A percentile compares a stretch with the other conserved stretches of the same genome.
These are phyloP conservation scores for Madurella mycetomatis DNA, from an alignment of 2,329 filamentous ascomycete genomes.

Conservation along the genomic window DNA sequence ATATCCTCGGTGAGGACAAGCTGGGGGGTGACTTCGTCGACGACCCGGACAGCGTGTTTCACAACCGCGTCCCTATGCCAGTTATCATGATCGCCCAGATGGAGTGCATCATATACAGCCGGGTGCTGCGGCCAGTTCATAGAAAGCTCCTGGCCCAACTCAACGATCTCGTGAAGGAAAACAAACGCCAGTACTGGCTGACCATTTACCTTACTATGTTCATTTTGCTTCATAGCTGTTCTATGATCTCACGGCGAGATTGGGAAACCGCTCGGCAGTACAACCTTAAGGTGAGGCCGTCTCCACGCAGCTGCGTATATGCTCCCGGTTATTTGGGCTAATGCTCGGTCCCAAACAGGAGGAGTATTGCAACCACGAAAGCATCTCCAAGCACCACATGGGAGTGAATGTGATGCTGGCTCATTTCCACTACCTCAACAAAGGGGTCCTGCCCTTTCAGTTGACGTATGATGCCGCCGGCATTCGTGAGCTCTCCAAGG, in stretches of 20 bases:
- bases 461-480: constrained; percentile 12
- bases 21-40: constrained; percentile 18
- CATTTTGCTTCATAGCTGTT: constrained; percentile 26
- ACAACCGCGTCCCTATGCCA: constrained; percentile 21
- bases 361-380: constrained; percentile 18
- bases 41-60: constrained; percentile 14
- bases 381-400: constrained; percentile 17
- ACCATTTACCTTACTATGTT: constrained; percentile 26
- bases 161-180: constrained; percentile 21
- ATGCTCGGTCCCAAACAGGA: constrained; percentile 1
- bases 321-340: background rate
- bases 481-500: constrained; percentile 17
- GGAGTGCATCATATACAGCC: constrained; percentile 26
- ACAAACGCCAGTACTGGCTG: constrained; percentile 25
- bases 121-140: constrained; percentile 20
- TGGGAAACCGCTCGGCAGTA: constrained; percentile 20
- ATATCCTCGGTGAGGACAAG: constrained; percentile 22
- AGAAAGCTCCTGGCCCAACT: constrained; percentile 23
- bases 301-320: background rate
- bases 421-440: constrained; percentile 23
- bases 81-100: constrained; percentile 25
- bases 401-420: constrained; percentile 21
- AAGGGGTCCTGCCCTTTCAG: constrained; percentile 19
- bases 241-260: constrained; percentile 23
- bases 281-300: constrained; percentile 7